These are phyloP conservation scores for Melaleuca quinquenervia DNA, from an alignment of 345 rosid genomes.

Conservation along the genomic window DNA sequence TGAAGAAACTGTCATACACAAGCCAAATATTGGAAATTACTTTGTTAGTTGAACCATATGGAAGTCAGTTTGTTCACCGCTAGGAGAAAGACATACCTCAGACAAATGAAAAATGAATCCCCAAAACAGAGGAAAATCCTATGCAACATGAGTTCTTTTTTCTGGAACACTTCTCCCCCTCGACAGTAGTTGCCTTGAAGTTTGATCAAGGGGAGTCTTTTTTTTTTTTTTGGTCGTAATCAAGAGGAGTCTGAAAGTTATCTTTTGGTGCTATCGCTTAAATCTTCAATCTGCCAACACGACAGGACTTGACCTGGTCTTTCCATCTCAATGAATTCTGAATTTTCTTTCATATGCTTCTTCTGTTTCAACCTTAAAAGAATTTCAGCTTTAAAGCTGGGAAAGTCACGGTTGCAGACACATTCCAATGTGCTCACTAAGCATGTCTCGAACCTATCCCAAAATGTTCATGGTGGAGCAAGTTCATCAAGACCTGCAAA, in stretches of 20 bases:
- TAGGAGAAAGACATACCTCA: background rate
- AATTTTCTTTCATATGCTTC: fast-evolving
- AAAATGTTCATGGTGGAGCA: background rate
- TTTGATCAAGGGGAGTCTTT: background rate
- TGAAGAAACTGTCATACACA: too few species aligned
- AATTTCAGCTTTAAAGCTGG: background rate
- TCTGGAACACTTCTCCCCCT: background rate
- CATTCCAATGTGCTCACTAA: background rate
- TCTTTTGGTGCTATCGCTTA: background rate
- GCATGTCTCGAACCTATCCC: fast-evolving
- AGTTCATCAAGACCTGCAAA: background rate
- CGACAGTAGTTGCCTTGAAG: background rate
- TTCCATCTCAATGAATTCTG: background rate
- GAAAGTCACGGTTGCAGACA: background rate
- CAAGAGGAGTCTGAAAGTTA: background rate
- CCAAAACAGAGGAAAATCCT: background rate
- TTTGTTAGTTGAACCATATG: background rate
- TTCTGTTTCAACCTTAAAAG: background rate
- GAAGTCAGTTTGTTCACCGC: background rate
- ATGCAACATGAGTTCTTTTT: background rate
- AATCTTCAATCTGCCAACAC: background rate
- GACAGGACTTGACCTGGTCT: background rate
- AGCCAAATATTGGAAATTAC: background rate
- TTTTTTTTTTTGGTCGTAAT: too few species aligned
- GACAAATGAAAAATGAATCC: background rate